Conservation (phyloP, 2,329 filamentous ascomycete species). For the Aspergillus bombycis region DNA sequence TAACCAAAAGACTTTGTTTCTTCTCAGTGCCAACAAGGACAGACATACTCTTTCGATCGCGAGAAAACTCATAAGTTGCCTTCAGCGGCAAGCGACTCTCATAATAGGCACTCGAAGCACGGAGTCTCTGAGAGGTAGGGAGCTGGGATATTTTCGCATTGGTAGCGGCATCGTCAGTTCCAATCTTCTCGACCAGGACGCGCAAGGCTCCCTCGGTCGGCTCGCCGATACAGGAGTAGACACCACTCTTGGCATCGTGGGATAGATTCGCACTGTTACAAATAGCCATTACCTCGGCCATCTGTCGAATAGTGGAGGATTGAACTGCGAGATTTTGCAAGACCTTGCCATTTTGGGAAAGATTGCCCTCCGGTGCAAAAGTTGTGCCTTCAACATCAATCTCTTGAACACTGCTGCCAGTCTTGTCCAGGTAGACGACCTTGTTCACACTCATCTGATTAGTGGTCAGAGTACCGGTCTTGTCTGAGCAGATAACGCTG, state of each 20-base stretch:
- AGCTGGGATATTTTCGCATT: conserved; percentile 57
- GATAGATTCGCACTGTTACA: conserved; percentile 88
- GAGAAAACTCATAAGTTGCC: conserved; percentile 93
- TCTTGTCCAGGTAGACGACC: conserved; percentile 77
- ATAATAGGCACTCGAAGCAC: conserved; percentile 83
- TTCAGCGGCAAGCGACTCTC: conserved; percentile 74
- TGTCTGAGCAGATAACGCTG: conserved; percentile 99
- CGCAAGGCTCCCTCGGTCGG: conserved; percentile 93
- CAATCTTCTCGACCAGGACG: conserved; percentile 91
- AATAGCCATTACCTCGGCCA: conserved; percentile 70
- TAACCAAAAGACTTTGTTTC: conserved; percentile 83
- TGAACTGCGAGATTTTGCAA: conserved; percentile 69
- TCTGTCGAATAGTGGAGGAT: conserved; percentile 78
- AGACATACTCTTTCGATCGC: conserved; percentile 99
- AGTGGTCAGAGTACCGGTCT: conserved; percentile 95
- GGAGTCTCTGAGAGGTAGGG: conserved; percentile 64
- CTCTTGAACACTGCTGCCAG: conserved; percentile 76
- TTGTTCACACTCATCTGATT: conserved; percentile 99
- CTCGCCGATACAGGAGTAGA: conserved; percentile 84
- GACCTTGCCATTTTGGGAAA: conserved; percentile 69
- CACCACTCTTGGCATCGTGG: conserved; percentile 74
- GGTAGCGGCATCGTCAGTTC: conserved; percentile 69
- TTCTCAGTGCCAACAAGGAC: conserved; percentile 76
- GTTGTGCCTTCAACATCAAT: conserved; percentile 91
- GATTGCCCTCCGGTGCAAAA: conserved; percentile 78